phyloP scores from a whole-genome alignment of 306 rosid species.

The Macrotyloma uniflorum region DNA sequence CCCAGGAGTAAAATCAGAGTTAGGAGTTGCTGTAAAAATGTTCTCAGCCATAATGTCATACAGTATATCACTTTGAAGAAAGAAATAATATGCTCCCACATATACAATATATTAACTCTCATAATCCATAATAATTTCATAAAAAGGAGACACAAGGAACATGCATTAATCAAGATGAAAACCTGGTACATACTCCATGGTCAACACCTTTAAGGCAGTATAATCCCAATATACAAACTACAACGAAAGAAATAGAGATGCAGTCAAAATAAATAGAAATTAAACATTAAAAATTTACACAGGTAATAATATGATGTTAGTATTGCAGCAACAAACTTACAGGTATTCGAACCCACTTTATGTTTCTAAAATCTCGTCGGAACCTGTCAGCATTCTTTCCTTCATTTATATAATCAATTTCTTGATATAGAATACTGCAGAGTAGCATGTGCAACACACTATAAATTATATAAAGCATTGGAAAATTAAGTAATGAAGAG shows the following conservation, averaged over 20 bases:
- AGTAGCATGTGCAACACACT: conserved; percentile 27
- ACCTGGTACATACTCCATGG: conserved; percentile 96
- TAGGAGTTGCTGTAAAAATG: background rate
- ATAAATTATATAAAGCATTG: background rate
- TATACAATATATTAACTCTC: background rate
- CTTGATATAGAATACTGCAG: conserved; percentile 88
- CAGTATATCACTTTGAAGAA: conserved; percentile 10
- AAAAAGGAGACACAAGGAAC: background rate
- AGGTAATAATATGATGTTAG: conserved; percentile 21
- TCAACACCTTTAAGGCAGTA: conserved; percentile 80
- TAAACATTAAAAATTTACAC: background rate
- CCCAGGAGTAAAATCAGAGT: conserved; percentile 9
- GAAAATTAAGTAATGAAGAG: background rate
- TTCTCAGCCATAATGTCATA: conserved; percentile 13
- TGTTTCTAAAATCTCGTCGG: conserved; percentile 85
- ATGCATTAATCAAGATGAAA: conserved; percentile 40
- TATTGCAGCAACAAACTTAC: conserved; percentile 63
- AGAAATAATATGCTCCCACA: background rate
- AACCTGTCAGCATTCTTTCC: conserved; percentile 90
- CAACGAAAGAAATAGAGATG: conserved; percentile 24
- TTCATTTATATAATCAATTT: conserved; percentile 90
- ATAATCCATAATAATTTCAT: background rate
- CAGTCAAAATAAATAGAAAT: background rate
- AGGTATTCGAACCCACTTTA: conserved; percentile 95
- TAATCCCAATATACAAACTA: conserved; percentile 89